phyloP scores from a whole-genome alignment of 192 early-diverging fungal genomes.

The Backusella psychrophila region DNA sequence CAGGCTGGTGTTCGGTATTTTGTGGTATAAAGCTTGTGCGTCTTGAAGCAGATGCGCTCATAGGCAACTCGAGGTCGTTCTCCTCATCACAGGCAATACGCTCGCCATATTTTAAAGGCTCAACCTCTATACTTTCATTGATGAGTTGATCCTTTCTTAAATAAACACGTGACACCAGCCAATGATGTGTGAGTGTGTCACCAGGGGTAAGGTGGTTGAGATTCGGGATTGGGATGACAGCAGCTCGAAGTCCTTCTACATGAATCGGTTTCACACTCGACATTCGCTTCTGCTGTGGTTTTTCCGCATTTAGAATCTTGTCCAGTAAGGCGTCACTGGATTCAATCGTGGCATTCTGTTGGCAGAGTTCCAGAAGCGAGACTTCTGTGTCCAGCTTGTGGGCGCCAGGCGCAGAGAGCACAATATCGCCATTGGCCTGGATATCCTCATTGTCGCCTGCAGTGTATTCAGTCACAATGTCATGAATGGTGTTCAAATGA shows the following conservation, averaged over 20 bases:
- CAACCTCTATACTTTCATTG: constrained; percentile 52
- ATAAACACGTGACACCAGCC: constrained; percentile 54
- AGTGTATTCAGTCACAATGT: constrained; percentile 39
- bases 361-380: constrained; percentile 40
- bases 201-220: constrained; percentile 30
- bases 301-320: background rate
- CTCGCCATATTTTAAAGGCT: constrained; percentile 44
- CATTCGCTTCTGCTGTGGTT: background rate
- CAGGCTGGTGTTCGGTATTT: background rate
- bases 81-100: constrained; percentile 36
- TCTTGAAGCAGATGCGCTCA: background rate
- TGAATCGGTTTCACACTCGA: constrained; percentile 2
- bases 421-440: constrained; percentile 12
- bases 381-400: constrained; percentile 39
- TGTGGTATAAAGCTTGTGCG: constrained; percentile 9
- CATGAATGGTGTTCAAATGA: constrained; percentile 41
- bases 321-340: constrained; percentile 8
- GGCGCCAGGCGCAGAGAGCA: constrained; percentile 45
- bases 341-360: constrained; percentile 16
- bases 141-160: constrained; percentile 55
- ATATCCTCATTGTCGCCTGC: constrained; percentile 28
- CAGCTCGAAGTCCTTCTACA: constrained; percentile 5
- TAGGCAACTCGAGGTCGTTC: background rate
- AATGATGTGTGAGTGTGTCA: constrained; percentile 46
- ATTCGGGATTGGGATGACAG: constrained; percentile 10